Evolutionary conservation across 2,329 filamentous ascomycete genomes (phyloP).

Genomic region (Ophiognomonia clavigignenti-juglandacearum): DNA sequence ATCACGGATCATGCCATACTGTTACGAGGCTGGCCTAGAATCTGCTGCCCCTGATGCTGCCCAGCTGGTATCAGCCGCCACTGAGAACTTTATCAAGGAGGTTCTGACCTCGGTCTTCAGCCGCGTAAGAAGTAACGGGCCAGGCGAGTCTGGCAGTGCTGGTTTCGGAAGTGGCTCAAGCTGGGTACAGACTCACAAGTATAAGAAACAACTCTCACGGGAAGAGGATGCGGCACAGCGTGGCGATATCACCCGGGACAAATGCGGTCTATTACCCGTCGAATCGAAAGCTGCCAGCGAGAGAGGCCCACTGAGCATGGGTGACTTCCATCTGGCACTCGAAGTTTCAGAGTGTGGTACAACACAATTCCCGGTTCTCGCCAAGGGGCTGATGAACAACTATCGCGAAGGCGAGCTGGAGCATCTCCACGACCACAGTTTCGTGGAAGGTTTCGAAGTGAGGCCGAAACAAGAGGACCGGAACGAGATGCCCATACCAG

Average conservation of each 20-base stretch:
- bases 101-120: slow-evolving; percentile 58
- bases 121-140: slow-evolving; percentile 60
- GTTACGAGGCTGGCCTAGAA: slow-evolving; percentile 60
- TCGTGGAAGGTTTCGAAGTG: slow-evolving; percentile 34
- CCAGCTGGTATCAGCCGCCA: slow-evolving; percentile 59
- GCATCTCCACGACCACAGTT: slow-evolving; percentile 57
- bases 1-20: slow-evolving; percentile 62
- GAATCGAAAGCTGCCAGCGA: slow-evolving; percentile 73
- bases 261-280: slow-evolving; percentile 71
- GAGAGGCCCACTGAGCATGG: slow-evolving; percentile 67
- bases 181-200: slow-evolving; percentile 76
- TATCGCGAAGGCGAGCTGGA: slow-evolving; percentile 76
- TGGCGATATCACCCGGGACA: slow-evolving; percentile 71
- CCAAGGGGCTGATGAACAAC: slow-evolving; percentile 62
- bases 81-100: slow-evolving; percentile 65
- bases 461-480: slow-evolving; percentile 22
- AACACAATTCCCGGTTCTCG: slow-evolving; percentile 71
- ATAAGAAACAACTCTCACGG: slow-evolving; percentile 65
- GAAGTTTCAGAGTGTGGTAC: slow-evolving; percentile 72
- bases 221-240: slow-evolving; percentile 70
- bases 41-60: slow-evolving; percentile 55
- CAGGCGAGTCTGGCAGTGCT: slow-evolving; percentile 55
- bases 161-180: slow-evolving; percentile 61
- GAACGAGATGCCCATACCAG: slow-evolving; percentile 27
- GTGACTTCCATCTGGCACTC: slow-evolving; percentile 72